Evolutionary conservation across 257 asterid genomes (phyloP).

Genomic region (Penstemon barbatus): DNA sequence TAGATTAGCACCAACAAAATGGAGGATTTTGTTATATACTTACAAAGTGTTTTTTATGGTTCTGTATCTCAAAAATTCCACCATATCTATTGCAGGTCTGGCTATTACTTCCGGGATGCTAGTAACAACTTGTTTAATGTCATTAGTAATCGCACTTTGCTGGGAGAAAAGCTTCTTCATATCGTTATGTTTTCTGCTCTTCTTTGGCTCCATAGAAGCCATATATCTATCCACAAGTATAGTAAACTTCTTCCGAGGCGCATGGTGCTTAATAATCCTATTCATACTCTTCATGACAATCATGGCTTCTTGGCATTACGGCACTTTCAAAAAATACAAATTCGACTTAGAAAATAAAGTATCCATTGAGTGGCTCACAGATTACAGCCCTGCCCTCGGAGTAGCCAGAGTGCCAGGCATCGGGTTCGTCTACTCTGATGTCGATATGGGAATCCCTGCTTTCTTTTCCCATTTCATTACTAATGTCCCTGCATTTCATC

Average conservation of each 20-base stretch:
- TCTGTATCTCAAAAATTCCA: neutral
- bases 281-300: slow-evolving; percentile 48
- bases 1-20: neutral
- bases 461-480: slow-evolving; percentile 86
- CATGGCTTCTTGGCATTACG: slow-evolving; percentile 94
- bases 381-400: slow-evolving; percentile 73
- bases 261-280: slow-evolving; percentile 68
- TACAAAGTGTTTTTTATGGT: neutral
- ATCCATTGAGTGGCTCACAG: slow-evolving; percentile 79
- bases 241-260: slow-evolving; percentile 66
- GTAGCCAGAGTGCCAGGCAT: slow-evolving; percentile 84
- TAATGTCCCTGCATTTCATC: slow-evolving; percentile 87
- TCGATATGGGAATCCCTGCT: slow-evolving; percentile 79
- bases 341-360: slow-evolving; percentile 81
- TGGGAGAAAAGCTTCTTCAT: slow-evolving; percentile 63
- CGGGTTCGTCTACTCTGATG: slow-evolving; percentile 75
- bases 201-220: slow-evolving; percentile 74
- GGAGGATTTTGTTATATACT: neutral
- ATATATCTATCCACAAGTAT: slow-evolving; percentile 59
- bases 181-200: slow-evolving; percentile 56
- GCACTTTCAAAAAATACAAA: slow-evolving; percentile 73
- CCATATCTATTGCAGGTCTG: slow-evolving; percentile 51
- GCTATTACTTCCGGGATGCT: slow-evolving; percentile 70
- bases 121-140: slow-evolving; percentile 88
- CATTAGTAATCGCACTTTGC: slow-evolving; percentile 75